Evolutionary conservation across 164 flowering plant species (phyloP).

Genomic region (Magnolia sinica): DNA sequence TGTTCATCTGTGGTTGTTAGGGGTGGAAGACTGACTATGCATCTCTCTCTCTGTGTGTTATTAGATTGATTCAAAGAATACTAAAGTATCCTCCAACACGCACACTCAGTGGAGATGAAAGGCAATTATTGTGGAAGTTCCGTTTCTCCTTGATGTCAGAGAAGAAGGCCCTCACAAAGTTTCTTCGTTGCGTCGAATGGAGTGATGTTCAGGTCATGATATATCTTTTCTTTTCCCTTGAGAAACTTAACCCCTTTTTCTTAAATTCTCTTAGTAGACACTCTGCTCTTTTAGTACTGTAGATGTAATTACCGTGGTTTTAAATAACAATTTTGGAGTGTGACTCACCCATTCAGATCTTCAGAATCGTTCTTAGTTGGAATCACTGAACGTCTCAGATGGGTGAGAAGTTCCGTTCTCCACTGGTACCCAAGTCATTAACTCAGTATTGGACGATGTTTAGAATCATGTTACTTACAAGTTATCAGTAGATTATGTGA

Average conservation of each 20-base stretch:
- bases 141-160: conserved; percentile 94
- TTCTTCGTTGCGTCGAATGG: conserved; percentile 98
- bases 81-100: conserved; percentile 93
- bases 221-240: background rate
- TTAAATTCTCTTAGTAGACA: background rate
- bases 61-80: conserved; percentile 83
- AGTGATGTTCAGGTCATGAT: conserved; percentile 85
- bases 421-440: background rate
- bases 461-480: background rate
- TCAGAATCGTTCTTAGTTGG: background rate
- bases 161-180: conserved; percentile 94
- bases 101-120: conserved; percentile 89
- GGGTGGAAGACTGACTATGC: conserved; percentile 3
- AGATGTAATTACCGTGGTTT: background rate
- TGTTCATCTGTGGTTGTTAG: background rate
- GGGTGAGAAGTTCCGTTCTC: background rate
- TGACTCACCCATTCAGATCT: background rate
- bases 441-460: background rate
- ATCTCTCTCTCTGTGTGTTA: conserved; percentile 13
- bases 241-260: background rate
- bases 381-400: background rate
- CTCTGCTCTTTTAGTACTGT: background rate
- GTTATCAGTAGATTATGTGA: background rate
- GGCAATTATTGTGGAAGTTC: conserved; percentile 95
- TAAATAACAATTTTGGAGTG: background rate